Evolutionary conservation across 495 filamentous ascomycete species (phyloP), one percentile per base, ranked within the genome.

Genomic region (Delitschia confertaspora): DNA sequence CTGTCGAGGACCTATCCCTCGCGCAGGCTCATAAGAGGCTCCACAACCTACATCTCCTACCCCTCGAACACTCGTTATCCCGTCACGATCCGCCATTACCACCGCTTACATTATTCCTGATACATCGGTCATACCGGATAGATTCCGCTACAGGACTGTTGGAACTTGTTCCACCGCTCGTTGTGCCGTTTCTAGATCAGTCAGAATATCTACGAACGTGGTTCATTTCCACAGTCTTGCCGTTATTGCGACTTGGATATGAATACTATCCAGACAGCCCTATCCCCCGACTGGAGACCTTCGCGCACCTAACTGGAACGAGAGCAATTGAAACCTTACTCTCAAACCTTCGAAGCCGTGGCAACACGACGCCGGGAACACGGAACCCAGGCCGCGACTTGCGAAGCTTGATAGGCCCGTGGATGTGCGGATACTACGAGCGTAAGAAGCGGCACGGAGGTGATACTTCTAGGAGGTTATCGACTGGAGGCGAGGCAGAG

Each of bases 61-160:
- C 80, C 11, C 66, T 93, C 10, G 31, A 36, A 19, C 50, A 60
- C 33, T 43, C 57, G 5, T 38, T 42, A 3, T 60, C 59, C 20
- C 51, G 58, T 16, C 51, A 38, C 25, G 63, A 69, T 33, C 62
- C 65, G 9, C 56, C 68, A 1, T 51, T 72, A 13, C 82, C 88
- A 42, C 57, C 66, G 7, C 60, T 88, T 6, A 73, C 73, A 3
- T 69, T 71, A 8, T 95, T 93, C 51, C 66, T 95, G 4, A 69
- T 89, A 26, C 81, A 80, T 49, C 78, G 87, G 24, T 74, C 85
- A 24, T 72, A 83, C 54, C 71, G 69, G 41, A 82, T 94, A 31
- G 87, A 95, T 47, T 66, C 74, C 11, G 80, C 87, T 63, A 84
- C 85, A 10, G 83, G 85, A 3, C 65, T 91, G 5, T 70, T 93